These are phyloP conservation scores for Metschnikowia baotianmanensis DNA, from an alignment of 805 yeast genomes.

Conservation along the genomic window DNA sequence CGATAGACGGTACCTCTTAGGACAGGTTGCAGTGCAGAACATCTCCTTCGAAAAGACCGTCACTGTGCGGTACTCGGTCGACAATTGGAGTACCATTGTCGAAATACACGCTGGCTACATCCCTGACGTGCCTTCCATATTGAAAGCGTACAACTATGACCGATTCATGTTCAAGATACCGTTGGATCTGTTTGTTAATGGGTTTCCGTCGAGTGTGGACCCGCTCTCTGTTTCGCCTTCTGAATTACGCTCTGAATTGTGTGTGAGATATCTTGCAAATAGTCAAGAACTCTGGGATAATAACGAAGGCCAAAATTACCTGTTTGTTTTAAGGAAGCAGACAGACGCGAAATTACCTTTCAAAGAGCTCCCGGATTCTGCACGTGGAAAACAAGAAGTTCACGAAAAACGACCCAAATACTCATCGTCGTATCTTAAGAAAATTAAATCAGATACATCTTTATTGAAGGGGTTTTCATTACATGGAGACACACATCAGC, in stretches of 20 bases:
- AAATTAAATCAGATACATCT: conserved; percentile 28
- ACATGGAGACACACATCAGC: background rate
- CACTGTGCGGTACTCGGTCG: conserved; percentile 69
- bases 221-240: conserved; percentile 8
- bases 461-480: background rate
- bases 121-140: conserved; percentile 50
- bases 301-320: conserved; percentile 59
- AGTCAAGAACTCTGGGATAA: conserved; percentile 75
- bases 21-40: conserved; percentile 78
- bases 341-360: background rate
- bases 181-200: conserved; percentile 23
- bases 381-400: conserved; percentile 14
- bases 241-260: conserved; percentile 40
- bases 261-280: conserved; percentile 53
- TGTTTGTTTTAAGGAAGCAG: conserved; percentile 28
- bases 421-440: conserved; percentile 36
- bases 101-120: conserved; percentile 65
- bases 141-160: conserved; percentile 57
- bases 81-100: conserved; percentile 73
- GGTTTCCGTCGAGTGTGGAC: conserved; percentile 5
- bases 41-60: conserved; percentile 66
- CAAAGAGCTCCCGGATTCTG: conserved; percentile 11
- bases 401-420: conserved; percentile 33
- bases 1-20: conserved; percentile 59
- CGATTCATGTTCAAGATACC: conserved; percentile 67